Conservation (phyloP, 148 eudicot genomes). For the Dysphania ambrosioides region DNA sequence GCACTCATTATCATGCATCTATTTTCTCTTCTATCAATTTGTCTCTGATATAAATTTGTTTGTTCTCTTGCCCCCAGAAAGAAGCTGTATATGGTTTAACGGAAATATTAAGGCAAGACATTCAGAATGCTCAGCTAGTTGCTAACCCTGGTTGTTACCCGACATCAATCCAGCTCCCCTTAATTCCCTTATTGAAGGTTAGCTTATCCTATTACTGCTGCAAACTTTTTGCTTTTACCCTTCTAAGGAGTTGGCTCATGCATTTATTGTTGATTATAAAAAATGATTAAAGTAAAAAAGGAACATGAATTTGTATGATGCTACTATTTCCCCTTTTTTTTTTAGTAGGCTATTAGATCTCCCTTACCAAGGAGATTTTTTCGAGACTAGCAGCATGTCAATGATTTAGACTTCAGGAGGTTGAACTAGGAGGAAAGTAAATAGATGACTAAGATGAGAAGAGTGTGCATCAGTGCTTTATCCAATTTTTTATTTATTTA, state of each 20-base stretch:
- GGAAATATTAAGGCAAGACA: conserved; percentile 61
- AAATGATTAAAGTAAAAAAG: not conserved
- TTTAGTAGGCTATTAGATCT: no score
- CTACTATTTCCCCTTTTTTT: no score
- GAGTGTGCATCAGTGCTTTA: not conserved
- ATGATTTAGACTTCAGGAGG: no score
- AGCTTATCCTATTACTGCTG: conserved; percentile 17
- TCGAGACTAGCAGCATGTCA: no score
- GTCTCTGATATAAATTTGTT: not conserved
- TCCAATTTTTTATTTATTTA: not conserved
- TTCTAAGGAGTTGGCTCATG: not conserved
- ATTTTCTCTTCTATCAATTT: not conserved
- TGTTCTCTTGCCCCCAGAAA: conserved; percentile 41
- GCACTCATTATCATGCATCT: not conserved
- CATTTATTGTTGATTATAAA: not conserved
- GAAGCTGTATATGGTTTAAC: conserved; percentile 94
- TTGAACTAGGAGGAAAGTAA: no score
- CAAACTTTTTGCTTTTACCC: not conserved
- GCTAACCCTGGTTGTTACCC: conserved; percentile 99
- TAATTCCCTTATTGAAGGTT: conserved; percentile 84
- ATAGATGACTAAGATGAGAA: not conserved
- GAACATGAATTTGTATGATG: not conserved
- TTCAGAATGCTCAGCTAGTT: conserved; percentile 67
- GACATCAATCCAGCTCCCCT: conserved; percentile 83
- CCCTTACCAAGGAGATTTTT: no score